Conservation (phyloP, 768 basidiomycete genomes). For the Panus rudis region DNA sequence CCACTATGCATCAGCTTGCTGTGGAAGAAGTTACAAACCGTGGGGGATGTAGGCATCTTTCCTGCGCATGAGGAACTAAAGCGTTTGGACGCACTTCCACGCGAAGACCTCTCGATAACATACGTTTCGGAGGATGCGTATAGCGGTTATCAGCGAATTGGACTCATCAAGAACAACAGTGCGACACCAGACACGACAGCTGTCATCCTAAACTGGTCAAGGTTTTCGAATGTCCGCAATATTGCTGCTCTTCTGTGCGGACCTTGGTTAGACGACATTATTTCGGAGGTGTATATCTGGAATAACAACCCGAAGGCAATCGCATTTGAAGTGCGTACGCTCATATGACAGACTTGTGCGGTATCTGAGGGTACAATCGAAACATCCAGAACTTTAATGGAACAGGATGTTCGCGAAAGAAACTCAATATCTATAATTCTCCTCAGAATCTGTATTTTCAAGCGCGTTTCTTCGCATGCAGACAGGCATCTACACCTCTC, state of each 20-base stretch:
- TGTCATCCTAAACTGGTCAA: slow-evolving; percentile 62
- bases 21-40: no score
- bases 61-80: background rate
- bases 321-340: slow-evolving; percentile 32
- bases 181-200: slow-evolving; percentile 39
- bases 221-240: slow-evolving; percentile 51
- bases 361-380: background rate
- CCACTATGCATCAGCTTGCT: no score
- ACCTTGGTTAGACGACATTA: slow-evolving; percentile 34
- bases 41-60: no score
- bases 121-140: background rate
- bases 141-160: slow-evolving; percentile 5
- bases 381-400: slow-evolving; percentile 28
- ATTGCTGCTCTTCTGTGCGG: slow-evolving; percentile 49
- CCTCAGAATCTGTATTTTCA: slow-evolving; percentile 52
- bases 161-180: slow-evolving; percentile 3
- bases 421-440: slow-evolving; percentile 51
- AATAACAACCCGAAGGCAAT: slow-evolving; percentile 49
- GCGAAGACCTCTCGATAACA: background rate
- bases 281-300: slow-evolving; percentile 51
- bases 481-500: slow-evolving; percentile 40
- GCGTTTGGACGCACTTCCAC: background rate
- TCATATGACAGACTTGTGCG: background rate
- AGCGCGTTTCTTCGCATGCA: slow-evolving; percentile 54
- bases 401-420: slow-evolving; percentile 34